Evolutionary conservation across 129 eudicot species (phyloP), one percentile per base, ranked within the genome.

Genomic region (Oenanthe sinensis): DNA sequence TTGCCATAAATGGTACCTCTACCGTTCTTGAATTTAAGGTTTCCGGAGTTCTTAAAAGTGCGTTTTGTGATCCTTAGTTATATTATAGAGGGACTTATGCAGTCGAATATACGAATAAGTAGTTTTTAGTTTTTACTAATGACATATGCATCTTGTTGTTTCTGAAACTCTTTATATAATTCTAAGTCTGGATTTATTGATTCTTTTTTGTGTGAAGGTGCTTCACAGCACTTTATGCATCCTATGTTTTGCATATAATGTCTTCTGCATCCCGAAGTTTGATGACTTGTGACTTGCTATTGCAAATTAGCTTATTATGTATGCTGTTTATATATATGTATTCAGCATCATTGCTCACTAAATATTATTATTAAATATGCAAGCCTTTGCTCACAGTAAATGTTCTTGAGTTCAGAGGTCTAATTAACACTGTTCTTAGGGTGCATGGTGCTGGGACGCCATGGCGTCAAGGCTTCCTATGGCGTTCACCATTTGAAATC

Each of bases 181-280:
- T 65, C 20, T 10, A 65, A 17, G 8, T 48, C 8, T 12, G 17
- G 9, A 28, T 12, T 28, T 11, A 28, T 24, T 65, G 17, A 33
- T 69, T 69, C 46, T 69, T 7, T 30, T 3, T 69, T 69, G 74
- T 37, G 74, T 37, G 37, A 39, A 71, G 48, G 75, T 71, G 75
- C 48, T 71, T 36, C 20, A 71, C 15, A 65, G 71, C 19, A 10
- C 42, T 13, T 14, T 65, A 4, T 30, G 42, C 12, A 10, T 26
- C 22, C 6, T 30, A 28, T 13, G 16, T 30, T 33, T 17, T 26
- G 8, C 39, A 28, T 30, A 48, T 15, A 30, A 28, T 65, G 71
- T 30, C 42, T 13, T 65, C 36, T 63, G 71, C 37, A 28, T 14
- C 36, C 11, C 14, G 71, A 15, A 12, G 15, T 46, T 46, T 46